Conservation (phyloP, 192 early-diverging fungal genomes). For the Pilobolus umbonatus region DNA sequence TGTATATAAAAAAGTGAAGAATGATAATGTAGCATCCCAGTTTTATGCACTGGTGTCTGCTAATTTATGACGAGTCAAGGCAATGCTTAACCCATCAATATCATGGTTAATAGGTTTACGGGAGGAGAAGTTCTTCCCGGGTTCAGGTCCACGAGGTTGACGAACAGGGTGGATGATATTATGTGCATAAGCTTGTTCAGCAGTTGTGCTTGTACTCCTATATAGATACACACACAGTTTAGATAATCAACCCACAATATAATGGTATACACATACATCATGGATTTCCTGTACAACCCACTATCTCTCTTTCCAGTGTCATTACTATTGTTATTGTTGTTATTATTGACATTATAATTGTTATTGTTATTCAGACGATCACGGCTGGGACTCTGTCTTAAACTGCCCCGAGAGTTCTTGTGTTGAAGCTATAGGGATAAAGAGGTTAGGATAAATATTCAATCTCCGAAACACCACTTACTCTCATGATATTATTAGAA, state of each 20-base stretch:
- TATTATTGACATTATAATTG: background rate
- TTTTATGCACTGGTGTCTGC: background rate
- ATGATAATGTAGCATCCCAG: background rate
- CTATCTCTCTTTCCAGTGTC: constrained; percentile 24
- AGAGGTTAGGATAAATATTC: background rate
- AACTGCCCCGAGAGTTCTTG: constrained; percentile 7
- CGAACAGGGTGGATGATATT: constrained; percentile 63
- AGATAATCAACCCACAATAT: background rate
- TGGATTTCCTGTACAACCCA: constrained; percentile 35
- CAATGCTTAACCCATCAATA: background rate
- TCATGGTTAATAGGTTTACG: constrained; percentile 34
- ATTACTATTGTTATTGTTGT: too few species aligned
- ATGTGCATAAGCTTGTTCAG: background rate
- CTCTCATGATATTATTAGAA: constrained; percentile 14
- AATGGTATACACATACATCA: constrained; percentile 22
- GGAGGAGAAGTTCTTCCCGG: constrained; percentile 66
- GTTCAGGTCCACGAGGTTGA: constrained; percentile 71
- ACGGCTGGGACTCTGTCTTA: constrained; percentile 34
- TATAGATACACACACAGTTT: background rate
- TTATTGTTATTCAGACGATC: constrained; percentile 14
- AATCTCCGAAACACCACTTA: constrained; percentile 7
- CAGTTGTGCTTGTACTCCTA: constrained; percentile 13
- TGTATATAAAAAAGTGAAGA: too few species aligned
- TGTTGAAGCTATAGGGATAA: constrained; percentile 7
- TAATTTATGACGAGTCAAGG: constrained; percentile 3